Evolutionary conservation across 1,139 yeast genomes (phyloP), one percentile per base, ranked within the genome.

Genomic region (Saccharomyces hybrid): DNA sequence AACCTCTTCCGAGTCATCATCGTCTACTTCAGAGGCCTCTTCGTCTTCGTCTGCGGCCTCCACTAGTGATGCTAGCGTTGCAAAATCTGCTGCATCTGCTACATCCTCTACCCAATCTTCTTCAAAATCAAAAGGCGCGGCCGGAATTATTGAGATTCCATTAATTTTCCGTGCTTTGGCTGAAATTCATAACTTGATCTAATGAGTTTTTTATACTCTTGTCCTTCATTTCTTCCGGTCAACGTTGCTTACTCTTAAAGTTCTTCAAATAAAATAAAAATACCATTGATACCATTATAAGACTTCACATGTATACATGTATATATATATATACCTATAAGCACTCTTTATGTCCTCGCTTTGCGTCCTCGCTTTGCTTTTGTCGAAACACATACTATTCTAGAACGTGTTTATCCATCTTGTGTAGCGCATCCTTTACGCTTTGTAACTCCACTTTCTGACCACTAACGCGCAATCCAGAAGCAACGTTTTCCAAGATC

Each of bases 31-130:
- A 34, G 11, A 28, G n/a, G 24, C 58, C 9, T 47, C 55, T 14
- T 51, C 58, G 12, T n/a, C 55, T 34, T 21, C 55, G 32, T 44
- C 57, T n/a, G 26, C 49, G 47, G 24, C 46, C 8, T 49, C 55
- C 6, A 32, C 54, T 9, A 28, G 51, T 48, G n/a, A 28, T 21
- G 14, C 54, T 1, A 27, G 53, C 29, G 49, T 59, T 9, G 53
- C 58, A 11, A 58, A 63, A 6, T 55, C 64, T 2, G 34, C 54
- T 31, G 54, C 60, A 12, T 51, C 60, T 12, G 53, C 57, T 9
- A 52, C 60, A 24, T 57, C 66, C 21, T 57, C 63, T 14, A 60
- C 62, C 19, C 57, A 61, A n/a, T 49, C 56, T 26, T 52, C 58
- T 5, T 48, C 55, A 2, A 58, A 55, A 16, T 56, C 62, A 19